These are phyloP conservation scores for Ceratobasidium sp. DNA, from an alignment of 1,284 basidiomycete genomes.

Conservation along the genomic window DNA sequence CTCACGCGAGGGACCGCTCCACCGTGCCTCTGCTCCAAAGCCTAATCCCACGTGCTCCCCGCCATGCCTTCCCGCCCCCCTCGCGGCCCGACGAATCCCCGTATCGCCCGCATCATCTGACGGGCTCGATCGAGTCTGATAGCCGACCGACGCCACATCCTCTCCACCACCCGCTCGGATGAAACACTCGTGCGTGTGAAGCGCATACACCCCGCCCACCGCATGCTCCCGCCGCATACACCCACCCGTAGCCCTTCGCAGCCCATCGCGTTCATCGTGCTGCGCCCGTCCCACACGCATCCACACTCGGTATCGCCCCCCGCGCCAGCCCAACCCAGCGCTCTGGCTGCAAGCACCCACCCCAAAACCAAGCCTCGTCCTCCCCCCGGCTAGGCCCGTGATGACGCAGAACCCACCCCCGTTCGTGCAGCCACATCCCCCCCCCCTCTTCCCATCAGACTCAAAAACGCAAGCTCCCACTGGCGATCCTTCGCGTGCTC, in stretches of 20 bases:
- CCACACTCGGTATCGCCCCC: too few relatives aligned
- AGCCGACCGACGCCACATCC: background rate
- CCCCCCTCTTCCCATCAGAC: background rate
- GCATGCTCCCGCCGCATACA: too few relatives aligned
- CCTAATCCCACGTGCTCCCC: conserved; percentile 34
- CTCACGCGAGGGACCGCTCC: too few relatives aligned
- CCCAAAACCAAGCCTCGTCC: background rate
- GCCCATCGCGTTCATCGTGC: too few relatives aligned
- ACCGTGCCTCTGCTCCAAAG: conserved; percentile 10
- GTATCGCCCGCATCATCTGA: conserved; percentile 6
- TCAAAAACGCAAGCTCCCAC: too few relatives aligned
- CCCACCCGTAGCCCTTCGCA: too few relatives aligned
- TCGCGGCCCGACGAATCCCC: conserved; percentile 27
- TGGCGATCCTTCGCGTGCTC: too few relatives aligned
- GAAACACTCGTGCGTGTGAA: background rate
- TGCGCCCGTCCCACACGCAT: too few relatives aligned
- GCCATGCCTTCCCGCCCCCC: conserved; percentile 1
- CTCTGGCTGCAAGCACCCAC: background rate
- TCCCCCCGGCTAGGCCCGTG: background rate
- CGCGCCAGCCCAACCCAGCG: background rate
- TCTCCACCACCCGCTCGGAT: background rate
- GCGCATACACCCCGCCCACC: conserved; percentile 4
- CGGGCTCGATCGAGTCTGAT: background rate
- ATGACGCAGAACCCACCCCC: background rate
- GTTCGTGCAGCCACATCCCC: background rate